phyloP scores from a whole-genome alignment of 169 alveolate species.

The Besnoitia besnoiti region DNA sequence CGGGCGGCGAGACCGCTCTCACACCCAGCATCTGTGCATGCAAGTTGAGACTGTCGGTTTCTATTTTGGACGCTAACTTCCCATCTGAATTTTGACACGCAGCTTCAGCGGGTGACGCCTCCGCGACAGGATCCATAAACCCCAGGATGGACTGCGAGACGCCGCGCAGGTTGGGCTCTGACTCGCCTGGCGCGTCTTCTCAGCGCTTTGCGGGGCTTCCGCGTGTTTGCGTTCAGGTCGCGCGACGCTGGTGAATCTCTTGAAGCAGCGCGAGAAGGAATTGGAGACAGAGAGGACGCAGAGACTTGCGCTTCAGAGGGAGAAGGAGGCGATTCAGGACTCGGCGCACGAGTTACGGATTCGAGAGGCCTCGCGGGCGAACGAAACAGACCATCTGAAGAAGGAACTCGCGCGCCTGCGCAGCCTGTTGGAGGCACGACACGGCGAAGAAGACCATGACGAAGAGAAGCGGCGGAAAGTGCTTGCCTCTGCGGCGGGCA shows the following conservation, averaged over 20 bases:
- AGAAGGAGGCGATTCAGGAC: not conserved
- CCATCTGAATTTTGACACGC: too few relatives aligned
- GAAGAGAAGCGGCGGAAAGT: slow-evolving; percentile 26
- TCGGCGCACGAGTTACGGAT: not conserved
- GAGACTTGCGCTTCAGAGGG: slow-evolving; percentile 7
- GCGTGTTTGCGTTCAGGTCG: not conserved
- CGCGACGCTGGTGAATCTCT: slow-evolving; percentile 34
- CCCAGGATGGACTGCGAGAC: too few relatives aligned
- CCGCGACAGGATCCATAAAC: too few relatives aligned
- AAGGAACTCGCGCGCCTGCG: not conserved
- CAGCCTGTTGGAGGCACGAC: not conserved
- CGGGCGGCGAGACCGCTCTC: too few relatives aligned
- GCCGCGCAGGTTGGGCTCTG: too few relatives aligned
- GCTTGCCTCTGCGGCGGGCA: slow-evolving; percentile 10
- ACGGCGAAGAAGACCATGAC: slow-evolving; percentile 10
- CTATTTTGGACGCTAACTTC: too few relatives aligned
- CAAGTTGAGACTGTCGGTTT: too few relatives aligned
- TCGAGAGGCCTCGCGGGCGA: not conserved
- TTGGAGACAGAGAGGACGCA: slow-evolving; percentile 47
- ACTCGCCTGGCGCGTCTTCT: too few relatives aligned
- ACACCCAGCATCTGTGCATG: too few relatives aligned
- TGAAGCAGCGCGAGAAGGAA: slow-evolving; percentile 63
- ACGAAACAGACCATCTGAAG: slow-evolving; percentile 5
- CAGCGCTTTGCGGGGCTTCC: too few relatives aligned
- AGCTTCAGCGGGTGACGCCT: too few relatives aligned